A percentile compares a stretch with the other conserved stretches of the same genome.
phyloP scores from a whole-genome alignment of 169 alveolate species.

The Plasmodium sp. region DNA sequence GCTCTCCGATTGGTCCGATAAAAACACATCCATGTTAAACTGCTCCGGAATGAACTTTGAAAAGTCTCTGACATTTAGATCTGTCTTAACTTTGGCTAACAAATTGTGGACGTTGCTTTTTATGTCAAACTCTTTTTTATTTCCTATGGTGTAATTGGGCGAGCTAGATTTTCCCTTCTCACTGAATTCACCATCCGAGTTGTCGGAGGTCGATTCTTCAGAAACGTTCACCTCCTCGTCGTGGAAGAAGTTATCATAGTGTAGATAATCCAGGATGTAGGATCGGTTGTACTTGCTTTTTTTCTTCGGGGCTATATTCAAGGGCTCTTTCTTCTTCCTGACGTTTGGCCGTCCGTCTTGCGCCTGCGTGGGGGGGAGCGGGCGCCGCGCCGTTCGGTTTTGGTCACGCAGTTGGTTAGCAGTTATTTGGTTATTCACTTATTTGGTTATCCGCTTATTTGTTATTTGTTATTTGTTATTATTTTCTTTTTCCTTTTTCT shows the following conservation, averaged over 20 bases:
- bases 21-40: slow-evolving; percentile 31
- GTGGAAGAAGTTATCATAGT: slow-evolving; percentile 31
- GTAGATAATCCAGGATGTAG: slow-evolving; percentile 34
- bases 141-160: background rate
- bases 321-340: slow-evolving; percentile 5
- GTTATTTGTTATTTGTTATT: background rate
- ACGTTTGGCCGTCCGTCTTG: background rate
- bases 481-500: background rate
- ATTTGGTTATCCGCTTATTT: background rate
- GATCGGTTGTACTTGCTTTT: background rate
- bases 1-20: background rate
- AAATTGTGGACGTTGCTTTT: slow-evolving; percentile 10
- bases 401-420: background rate
- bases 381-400: background rate
- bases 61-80: slow-evolving; percentile 13
- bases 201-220: slow-evolving; percentile 16
- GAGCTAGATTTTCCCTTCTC: background rate
- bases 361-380: background rate
- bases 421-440: background rate
- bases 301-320: slow-evolving; percentile 9
- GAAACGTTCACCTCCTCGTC: slow-evolving; percentile 13
- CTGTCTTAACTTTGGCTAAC: slow-evolving; percentile 13
- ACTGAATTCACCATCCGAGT: background rate
- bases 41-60: slow-evolving; percentile 37
- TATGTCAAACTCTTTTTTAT: slow-evolving; percentile 23